Evolutionary conservation across 192 early-diverging fungal genomes (phyloP).

Genomic region (Entomortierella beljakovae): DNA sequence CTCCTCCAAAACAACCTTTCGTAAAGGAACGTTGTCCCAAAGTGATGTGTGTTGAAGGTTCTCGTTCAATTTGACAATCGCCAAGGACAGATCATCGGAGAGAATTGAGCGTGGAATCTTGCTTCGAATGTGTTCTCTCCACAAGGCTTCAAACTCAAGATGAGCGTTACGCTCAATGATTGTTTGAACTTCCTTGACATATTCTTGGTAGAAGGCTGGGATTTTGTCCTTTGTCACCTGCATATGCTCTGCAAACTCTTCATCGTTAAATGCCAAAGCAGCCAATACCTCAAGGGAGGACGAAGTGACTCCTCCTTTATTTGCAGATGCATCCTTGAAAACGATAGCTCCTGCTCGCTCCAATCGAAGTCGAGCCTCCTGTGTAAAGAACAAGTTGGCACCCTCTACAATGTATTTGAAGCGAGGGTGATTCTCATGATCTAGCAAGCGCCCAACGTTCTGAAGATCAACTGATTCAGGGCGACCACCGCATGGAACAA

Average conservation of each 20-base stretch:
- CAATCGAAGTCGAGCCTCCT: constrained; percentile 95
- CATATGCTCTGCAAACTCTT: constrained; percentile 92
- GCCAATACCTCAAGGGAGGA: constrained; percentile 98
- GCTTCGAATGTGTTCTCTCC: constrained; percentile 89
- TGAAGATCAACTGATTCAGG: constrained; percentile 96
- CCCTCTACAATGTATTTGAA: constrained; percentile 99
- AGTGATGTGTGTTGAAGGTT: constrained; percentile 90
- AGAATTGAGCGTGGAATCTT: constrained; percentile 83
- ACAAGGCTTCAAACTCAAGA: constrained; percentile 95
- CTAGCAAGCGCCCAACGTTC: constrained; percentile 85
- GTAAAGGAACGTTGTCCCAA: constrained; percentile 91
- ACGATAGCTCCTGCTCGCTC: constrained; percentile 94
- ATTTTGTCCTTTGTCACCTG: constrained; percentile 81
- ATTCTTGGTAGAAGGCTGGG: constrained; percentile 92
- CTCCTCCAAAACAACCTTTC: constrained; percentile 83
- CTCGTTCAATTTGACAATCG: constrained; percentile 93
- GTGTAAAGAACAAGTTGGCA: constrained; percentile 99
- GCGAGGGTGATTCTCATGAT: constrained; percentile 82
- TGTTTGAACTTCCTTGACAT: constrained; percentile 90
- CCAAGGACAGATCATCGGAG: constrained; percentile 89
- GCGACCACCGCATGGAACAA: constrained; percentile 98
- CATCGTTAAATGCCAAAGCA: constrained; percentile 92
- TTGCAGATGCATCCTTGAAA: constrained; percentile 99
- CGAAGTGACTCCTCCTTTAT: constrained; percentile 99
- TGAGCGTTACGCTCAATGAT: constrained; percentile 96